phyloP scores from a whole-genome alignment of 208 protist genomes.

The Balamuthia mandrillaris region DNA sequence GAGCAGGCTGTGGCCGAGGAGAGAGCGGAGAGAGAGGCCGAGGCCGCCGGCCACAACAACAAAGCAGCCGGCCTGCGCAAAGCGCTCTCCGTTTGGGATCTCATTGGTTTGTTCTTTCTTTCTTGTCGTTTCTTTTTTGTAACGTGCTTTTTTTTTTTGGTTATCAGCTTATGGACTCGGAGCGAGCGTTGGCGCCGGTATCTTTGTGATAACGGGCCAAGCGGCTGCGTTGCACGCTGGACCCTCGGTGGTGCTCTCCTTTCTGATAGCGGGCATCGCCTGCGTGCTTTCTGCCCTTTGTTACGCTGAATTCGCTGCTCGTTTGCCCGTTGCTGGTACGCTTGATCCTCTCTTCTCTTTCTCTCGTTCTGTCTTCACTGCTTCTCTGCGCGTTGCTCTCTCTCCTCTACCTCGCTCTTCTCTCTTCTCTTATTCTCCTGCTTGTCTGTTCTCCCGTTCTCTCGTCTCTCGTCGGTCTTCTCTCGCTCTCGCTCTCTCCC shows the following conservation, averaged over 20 bases:
- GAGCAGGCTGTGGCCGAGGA: constrained; percentile 17
- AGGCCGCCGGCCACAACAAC: not conserved
- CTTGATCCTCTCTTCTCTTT: not conserved
- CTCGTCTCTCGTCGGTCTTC: too few species aligned
- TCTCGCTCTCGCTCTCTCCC: too few species aligned
- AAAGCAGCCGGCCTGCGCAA: not conserved
- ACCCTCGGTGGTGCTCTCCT: constrained; percentile 50
- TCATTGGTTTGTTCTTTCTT: not conserved
- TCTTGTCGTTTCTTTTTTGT: not conserved
- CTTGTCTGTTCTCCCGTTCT: too few species aligned
- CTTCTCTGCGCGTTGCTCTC: not conserved
- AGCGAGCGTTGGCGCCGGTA: constrained; percentile 52
- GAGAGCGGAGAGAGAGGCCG: too few species aligned
- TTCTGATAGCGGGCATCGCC: constrained; percentile 48
- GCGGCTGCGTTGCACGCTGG: constrained; percentile 59
- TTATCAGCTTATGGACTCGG: not conserved
- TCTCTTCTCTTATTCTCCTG: not conserved
- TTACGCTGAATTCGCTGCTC: constrained; percentile 63
- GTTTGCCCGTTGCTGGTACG: constrained; percentile 58
- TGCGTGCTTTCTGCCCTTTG: constrained; percentile 60
- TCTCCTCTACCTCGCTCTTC: not conserved
- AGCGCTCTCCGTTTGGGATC: not conserved
- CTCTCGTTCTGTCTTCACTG: not conserved
- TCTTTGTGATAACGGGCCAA: constrained; percentile 68
- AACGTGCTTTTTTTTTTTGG: not conserved